Percentiles rank a stretch among this genome's conserved stretches.
These are phyloP conservation scores for Gillenia trifoliata DNA, from an alignment of 306 rosid species.

Conservation along the genomic window DNA sequence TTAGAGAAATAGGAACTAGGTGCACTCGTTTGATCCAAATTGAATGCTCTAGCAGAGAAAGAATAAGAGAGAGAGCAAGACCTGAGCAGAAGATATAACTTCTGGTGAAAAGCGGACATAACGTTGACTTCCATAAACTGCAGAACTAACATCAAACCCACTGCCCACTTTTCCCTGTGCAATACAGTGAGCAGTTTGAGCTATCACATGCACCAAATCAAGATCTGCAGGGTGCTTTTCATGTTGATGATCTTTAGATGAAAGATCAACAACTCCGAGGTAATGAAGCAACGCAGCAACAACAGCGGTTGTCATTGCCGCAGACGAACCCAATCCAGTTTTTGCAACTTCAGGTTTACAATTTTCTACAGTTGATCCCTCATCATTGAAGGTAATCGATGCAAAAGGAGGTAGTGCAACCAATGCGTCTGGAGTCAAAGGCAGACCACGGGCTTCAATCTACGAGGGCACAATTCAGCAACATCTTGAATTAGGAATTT, in stretches of 20 bases:
- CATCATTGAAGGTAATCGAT: slow-evolving; percentile 73
- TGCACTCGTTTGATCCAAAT: slow-evolving; percentile 11
- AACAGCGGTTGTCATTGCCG: slow-evolving; percentile 98
- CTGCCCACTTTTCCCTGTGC: slow-evolving; percentile 99
- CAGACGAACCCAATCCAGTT: slow-evolving; percentile 98
- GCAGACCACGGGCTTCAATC: slow-evolving; percentile 84
- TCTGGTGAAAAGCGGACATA: slow-evolving; percentile 96
- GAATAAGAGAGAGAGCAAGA: slow-evolving; percentile 12
- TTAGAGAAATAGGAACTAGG: slow-evolving; percentile 1
- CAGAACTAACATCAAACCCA: slow-evolving; percentile 98
- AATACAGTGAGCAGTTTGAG: slow-evolving; percentile 95
- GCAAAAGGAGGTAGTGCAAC: slow-evolving; percentile 81
- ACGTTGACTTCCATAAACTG: slow-evolving; percentile 97
- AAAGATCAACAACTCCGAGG: slow-evolving; percentile 66
- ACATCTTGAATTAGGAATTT: slow-evolving; percentile 5
- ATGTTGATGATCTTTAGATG: slow-evolving; percentile 35
- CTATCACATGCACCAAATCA: slow-evolving; percentile 78
- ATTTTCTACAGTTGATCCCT: slow-evolving; percentile 50
- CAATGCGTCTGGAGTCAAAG: slow-evolving; percentile 77
- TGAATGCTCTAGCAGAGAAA: not conserved
- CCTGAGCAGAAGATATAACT: slow-evolving; percentile 88
- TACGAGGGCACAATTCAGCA: slow-evolving; percentile 30
- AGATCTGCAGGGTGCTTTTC: slow-evolving; percentile 47
- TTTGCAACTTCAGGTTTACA: slow-evolving; percentile 95
- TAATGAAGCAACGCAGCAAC: slow-evolving; percentile 94